Evolutionary conservation across 2,329 filamentous ascomycete genomes (phyloP).

Genomic region (Aspergillus aculeatus): DNA sequence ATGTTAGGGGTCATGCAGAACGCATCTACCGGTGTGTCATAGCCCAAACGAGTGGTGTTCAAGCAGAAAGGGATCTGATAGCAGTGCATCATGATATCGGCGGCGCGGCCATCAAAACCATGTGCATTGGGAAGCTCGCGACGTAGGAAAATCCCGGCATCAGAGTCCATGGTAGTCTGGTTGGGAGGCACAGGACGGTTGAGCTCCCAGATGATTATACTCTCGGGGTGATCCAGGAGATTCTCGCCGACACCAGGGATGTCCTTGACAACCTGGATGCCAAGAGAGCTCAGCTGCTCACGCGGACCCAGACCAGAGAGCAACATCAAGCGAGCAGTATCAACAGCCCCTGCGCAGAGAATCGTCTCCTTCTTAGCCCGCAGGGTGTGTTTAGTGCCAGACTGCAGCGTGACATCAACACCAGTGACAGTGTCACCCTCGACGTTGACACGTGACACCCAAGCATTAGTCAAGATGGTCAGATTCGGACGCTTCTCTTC

Average conservation of each 20-base stretch:
- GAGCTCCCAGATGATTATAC: conserved; percentile 73
- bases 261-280: conserved; percentile 59
- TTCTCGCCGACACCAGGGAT: conserved; percentile 64
- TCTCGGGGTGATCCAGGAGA: conserved; percentile 64
- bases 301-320: conserved; percentile 55
- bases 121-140: conserved; percentile 70
- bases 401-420: conserved; percentile 66
- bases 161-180: conserved; percentile 88
- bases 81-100: conserved; percentile 94
- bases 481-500: conserved; percentile 81
- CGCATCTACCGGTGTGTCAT: conserved; percentile 67
- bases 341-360: conserved; percentile 75
- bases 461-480: conserved; percentile 81
- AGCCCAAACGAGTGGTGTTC: conserved; percentile 80
- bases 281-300: conserved; percentile 51
- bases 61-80: conserved; percentile 92
- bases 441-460: conserved; percentile 80
- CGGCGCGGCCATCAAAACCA: conserved; percentile 68
- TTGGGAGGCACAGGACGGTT: conserved; percentile 73
- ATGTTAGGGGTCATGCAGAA: conserved; percentile 96
- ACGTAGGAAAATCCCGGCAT: conserved; percentile 83
- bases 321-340: conserved; percentile 69
- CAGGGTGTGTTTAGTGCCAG: conserved; percentile 55
- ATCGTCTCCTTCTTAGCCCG: conserved; percentile 72
- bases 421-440: conserved; percentile 69